Evolutionary conservation across 495 filamentous ascomycete genomes (phyloP).

Genomic region (Stereocaulon alpinum): DNA sequence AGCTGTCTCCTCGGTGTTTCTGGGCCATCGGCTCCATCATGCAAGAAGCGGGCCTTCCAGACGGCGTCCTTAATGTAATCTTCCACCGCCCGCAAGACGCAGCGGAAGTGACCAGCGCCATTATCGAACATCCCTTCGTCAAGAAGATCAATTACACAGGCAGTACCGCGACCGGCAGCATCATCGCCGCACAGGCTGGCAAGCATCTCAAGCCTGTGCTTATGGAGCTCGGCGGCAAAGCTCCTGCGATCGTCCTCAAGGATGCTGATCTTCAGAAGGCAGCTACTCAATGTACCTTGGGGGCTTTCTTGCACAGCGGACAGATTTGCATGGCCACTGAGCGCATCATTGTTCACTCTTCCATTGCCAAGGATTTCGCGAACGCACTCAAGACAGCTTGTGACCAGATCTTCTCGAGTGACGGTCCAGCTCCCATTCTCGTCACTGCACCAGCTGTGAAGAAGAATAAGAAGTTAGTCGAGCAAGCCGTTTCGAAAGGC

Average conservation of each 20-base stretch:
- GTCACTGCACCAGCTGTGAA: slow-evolving; percentile 49
- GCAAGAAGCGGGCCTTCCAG: slow-evolving; percentile 60
- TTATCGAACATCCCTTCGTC: slow-evolving; percentile 46
- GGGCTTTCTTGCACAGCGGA: slow-evolving; percentile 52
- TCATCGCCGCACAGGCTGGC: slow-evolving; percentile 45
- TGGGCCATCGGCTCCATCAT: slow-evolving; percentile 61
- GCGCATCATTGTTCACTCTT: slow-evolving; percentile 70
- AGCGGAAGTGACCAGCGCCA: slow-evolving; percentile 41
- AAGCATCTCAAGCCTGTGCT: slow-evolving; percentile 48
- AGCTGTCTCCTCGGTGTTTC: slow-evolving; percentile 65
- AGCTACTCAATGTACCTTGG: slow-evolving; percentile 39
- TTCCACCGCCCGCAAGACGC: slow-evolving; percentile 44
- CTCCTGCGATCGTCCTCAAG: slow-evolving; percentile 47
- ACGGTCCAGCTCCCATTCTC: slow-evolving; percentile 46
- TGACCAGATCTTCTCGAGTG: slow-evolving; percentile 38
- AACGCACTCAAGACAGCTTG: slow-evolving; percentile 38
- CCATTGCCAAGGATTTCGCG: slow-evolving; percentile 52
- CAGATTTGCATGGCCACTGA: slow-evolving; percentile 94
- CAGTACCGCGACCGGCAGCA: slow-evolving; percentile 44
- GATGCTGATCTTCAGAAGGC: slow-evolving; percentile 50
- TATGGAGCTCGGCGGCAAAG: slow-evolving; percentile 55
- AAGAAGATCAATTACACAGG: slow-evolving; percentile 58
- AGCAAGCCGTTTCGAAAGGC: slow-evolving; percentile 58
- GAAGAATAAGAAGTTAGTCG: slow-evolving; percentile 57
- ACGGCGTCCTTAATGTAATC: slow-evolving; percentile 47